These are phyloP conservation scores for Abelmoschus esculentus DNA, from an alignment of 345 rosid species.

Conservation along the genomic window DNA sequence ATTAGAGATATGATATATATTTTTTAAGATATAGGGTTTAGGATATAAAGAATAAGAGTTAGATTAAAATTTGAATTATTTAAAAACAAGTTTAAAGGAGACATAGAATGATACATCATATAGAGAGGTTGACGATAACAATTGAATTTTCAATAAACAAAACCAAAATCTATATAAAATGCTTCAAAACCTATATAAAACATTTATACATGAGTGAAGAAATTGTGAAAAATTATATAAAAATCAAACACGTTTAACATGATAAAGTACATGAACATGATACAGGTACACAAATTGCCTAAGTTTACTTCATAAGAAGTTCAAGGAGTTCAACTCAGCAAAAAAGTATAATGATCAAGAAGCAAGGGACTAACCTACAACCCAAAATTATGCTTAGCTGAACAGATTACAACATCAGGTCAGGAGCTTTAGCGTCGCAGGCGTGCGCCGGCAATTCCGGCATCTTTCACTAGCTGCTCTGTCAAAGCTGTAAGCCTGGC, in stretches of 20 bases:
- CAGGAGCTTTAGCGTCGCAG: slow-evolving; percentile 17
- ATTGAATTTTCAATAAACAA: too few relatives aligned
- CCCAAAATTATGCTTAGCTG: neutral
- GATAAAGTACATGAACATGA: neutral
- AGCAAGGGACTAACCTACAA: neutral
- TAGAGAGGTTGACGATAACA: too few relatives aligned
- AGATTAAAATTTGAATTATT: too few relatives aligned
- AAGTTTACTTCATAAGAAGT: neutral
- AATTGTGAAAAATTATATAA: neutral
- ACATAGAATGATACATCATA: too few relatives aligned
- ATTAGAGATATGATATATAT: too few relatives aligned
- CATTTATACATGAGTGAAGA: neutral
- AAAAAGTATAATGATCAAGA: neutral
- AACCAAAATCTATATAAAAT: neutral
- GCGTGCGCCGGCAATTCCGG: slow-evolving; percentile 39
- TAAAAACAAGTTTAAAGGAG: too few relatives aligned
- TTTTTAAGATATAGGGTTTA: too few relatives aligned
- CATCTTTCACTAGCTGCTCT: slow-evolving; percentile 57
- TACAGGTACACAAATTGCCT: neutral
- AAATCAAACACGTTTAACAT: neutral
- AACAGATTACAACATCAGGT: slow-evolving; percentile 12
- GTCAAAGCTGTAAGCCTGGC: slow-evolving; percentile 50
- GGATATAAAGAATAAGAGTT: too few relatives aligned
- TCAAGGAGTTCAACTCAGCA: neutral
- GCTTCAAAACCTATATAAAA: neutral